These are phyloP conservation scores for Sisymbrium irio DNA, from an alignment of 345 rosid genomes.

Conservation along the genomic window DNA sequence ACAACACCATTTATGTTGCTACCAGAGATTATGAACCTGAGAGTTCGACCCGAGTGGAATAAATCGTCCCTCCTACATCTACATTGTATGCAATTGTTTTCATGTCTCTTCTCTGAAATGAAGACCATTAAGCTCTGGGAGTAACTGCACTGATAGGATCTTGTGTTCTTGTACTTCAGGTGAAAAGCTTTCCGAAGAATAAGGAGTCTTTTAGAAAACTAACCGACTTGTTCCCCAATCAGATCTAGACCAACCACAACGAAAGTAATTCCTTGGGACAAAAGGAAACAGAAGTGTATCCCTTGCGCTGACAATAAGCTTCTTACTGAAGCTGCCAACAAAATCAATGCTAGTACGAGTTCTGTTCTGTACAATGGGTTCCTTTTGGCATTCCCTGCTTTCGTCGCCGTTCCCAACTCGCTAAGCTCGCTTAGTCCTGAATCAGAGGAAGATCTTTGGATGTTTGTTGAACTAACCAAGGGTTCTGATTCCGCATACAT, in stretches of 20 bases:
- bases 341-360: constrained; percentile 63
- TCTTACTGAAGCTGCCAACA: constrained; percentile 65
- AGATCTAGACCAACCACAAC: constrained; percentile 83
- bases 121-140: not conserved
- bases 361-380: constrained; percentile 74
- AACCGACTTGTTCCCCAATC: constrained; percentile 89
- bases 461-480: too few species aligned
- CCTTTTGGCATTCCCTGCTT: constrained; percentile 46
- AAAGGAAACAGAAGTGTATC: constrained; percentile 80
- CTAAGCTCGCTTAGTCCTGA: too few species aligned
- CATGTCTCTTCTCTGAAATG: not conserved
- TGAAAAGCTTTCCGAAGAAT: not conserved
- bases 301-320: constrained; percentile 90
- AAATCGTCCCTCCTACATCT: not conserved
- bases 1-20: too few species aligned
- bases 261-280: constrained; percentile 85
- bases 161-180: not conserved
- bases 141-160: not conserved
- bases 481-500: too few species aligned
- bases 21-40: too few species aligned
- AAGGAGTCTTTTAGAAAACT: not conserved
- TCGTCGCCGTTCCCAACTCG: too few species aligned
- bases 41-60: too few species aligned
- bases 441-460: too few species aligned
- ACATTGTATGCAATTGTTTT: not conserved